Evolutionary conservation across 1,284 basidiomycete genomes (phyloP), one percentile per base, ranked within the genome.

Genomic region (Moesziomyces aphidis): DNA sequence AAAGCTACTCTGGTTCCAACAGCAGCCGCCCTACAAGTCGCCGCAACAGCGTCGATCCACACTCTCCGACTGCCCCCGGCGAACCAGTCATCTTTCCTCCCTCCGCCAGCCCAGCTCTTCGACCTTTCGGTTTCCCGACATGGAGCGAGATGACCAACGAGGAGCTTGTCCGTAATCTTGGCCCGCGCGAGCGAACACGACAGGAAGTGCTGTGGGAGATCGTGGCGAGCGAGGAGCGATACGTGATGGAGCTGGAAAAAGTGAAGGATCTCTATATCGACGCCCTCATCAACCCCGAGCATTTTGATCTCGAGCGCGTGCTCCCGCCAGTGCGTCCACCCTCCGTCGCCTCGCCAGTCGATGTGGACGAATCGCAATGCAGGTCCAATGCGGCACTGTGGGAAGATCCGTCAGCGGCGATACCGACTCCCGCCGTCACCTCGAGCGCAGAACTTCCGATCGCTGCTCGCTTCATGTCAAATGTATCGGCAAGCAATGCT

Each of bases 191-290:
- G 85, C 90, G 96, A 55, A 97, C 94, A 31, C 89, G 96, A 54
- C 96, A 98, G 85, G 96, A 99, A 86, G 96, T 98, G 4, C 86
- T 99, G 36, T 97, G 95, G 89, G 96, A 99, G 87, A 98, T 99
- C 77, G 95, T 99, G 50, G 92, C 93, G 44, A 95, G 93, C 78
- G 96, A 98, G 86, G 95, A 98, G 85, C 89, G 95, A 89, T 97
- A 97, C 84, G 94, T 97, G 28, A 89, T 89, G 73, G 95, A 97
- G 80, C 89, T 97, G 9, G 86, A 91, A 79, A 93, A 92, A 85
- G 91, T 97, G 88, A 95, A 93, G 86, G 93, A 95, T 70, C 93
- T 92, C 0, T 98, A 97, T 82, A 92, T 95, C 80, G 91, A 92
- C 69, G 91, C 93, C 4, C 89, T 98, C 21, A 89, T 99, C 8